Evolutionary conservation across 345 rosid species (phyloP).

Genomic region (Salix brachista): DNA sequence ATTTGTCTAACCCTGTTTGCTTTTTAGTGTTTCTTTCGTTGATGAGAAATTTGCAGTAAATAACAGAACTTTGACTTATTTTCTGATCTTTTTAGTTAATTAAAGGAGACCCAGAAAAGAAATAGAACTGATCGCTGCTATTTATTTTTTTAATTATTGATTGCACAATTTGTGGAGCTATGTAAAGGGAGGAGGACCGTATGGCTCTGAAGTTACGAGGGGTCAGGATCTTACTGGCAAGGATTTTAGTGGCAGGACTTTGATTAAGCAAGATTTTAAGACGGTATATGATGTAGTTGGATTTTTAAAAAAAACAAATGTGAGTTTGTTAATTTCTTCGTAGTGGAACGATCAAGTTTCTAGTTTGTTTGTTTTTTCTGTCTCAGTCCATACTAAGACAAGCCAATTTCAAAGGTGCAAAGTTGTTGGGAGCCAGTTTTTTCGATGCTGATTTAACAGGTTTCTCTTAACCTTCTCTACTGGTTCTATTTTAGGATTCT

Average conservation of each 20-base stretch:
- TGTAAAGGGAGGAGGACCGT: conserved; percentile 86
- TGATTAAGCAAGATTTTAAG: conserved; percentile 87
- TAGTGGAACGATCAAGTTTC: background rate
- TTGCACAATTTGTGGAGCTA: conserved; percentile 16
- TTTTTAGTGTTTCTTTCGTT: background rate
- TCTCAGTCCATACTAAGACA: conserved; percentile 79
- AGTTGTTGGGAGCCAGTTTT: conserved; percentile 92
- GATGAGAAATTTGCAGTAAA: background rate
- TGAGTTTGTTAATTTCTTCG: background rate
- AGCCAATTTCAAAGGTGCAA: conserved; percentile 87
- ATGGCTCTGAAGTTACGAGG: conserved; percentile 83
- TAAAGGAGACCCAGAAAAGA: background rate
- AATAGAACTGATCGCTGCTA: background rate
- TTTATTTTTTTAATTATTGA: background rate
- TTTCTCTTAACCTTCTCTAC: conserved; percentile 6
- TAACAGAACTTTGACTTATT: background rate
- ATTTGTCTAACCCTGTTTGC: background rate
- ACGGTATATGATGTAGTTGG: conserved; percentile 42
- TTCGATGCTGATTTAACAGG: conserved; percentile 96
- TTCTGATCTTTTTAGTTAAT: background rate
- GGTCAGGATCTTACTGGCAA: conserved; percentile 86
- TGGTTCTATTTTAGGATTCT: background rate
- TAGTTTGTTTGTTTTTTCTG: background rate
- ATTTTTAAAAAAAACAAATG: background rate
- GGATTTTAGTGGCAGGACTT: conserved; percentile 81